Conservation (phyloP, 257 asterid species). For the Prunella vulgaris region DNA sequence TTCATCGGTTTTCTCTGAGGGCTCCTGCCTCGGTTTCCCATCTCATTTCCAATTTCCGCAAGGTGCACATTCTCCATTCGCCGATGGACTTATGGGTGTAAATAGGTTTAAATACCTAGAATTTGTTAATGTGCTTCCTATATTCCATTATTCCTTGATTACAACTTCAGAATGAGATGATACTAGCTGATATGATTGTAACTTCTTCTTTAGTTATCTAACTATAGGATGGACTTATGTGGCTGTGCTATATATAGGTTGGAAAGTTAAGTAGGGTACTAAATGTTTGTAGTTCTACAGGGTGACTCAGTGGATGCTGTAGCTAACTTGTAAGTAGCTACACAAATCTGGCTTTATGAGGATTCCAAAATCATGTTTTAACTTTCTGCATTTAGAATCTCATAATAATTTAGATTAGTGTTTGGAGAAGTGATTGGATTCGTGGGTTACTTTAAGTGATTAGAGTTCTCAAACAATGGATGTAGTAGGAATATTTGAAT, state of each 20-base stretch:
- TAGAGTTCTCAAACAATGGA: background rate
- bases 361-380: conserved; percentile 11
- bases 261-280: background rate
- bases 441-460: conserved; percentile 3
- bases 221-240: background rate
- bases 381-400: background rate
- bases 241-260: background rate
- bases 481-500: background rate
- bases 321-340: background rate
- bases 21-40: conserved; percentile 83
- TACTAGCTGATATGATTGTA: conserved; percentile 1
- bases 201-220: conserved; percentile 9
- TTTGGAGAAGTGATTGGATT: background rate
- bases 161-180: background rate
- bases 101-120: background rate
- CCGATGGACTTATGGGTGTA: background rate
- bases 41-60: conserved; percentile 76
- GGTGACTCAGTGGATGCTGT: background rate
- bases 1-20: conserved; percentile 78
- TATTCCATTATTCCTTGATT: background rate
- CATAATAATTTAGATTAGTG: background rate
- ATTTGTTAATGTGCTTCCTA: background rate
- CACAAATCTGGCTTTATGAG: background rate
- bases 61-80: conserved; percentile 47
- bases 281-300: background rate